phyloP scores from a whole-genome alignment of 345 rosid genomes.

The Rhodamnia rubescens region DNA sequence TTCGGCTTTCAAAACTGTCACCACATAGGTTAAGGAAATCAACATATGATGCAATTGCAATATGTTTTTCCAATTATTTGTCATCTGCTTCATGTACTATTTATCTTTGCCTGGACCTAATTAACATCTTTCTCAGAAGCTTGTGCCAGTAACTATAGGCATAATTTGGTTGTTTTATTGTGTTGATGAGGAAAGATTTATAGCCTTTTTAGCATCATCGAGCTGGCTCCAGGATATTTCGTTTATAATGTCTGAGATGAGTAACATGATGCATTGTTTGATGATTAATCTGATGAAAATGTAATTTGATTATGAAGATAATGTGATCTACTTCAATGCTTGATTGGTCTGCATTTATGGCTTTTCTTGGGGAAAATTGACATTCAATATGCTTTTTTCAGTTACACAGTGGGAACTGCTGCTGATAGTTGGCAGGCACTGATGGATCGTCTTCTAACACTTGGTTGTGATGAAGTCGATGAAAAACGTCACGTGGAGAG shows the following conservation, averaged over 20 bases:
- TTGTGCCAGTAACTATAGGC: neutral
- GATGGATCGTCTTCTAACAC: slow-evolving; percentile 58
- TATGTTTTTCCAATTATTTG: neutral
- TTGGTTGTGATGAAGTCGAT: slow-evolving; percentile 17
- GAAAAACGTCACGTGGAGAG: slow-evolving; percentile 31
- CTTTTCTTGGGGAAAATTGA: neutral
- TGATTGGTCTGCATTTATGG: neutral
- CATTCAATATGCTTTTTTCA: slow-evolving; percentile 5
- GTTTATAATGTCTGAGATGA: neutral
- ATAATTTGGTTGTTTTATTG: neutral
- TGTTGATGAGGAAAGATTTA: neutral
- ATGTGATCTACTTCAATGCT: neutral
- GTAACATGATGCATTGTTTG: neutral
- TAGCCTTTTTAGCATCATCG: neutral
- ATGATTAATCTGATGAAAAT: neutral
- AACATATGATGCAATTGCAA: neutral
- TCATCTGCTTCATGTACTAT: neutral
- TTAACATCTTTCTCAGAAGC: neutral
- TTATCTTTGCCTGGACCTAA: neutral
- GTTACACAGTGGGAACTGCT: slow-evolving; percentile 43
- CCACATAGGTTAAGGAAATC: neutral
- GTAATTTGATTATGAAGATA: slow-evolving; percentile 4
- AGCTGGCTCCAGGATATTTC: neutral
- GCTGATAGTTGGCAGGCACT: slow-evolving; percentile 63
- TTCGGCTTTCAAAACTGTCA: neutral